These are phyloP conservation scores for Penicillium glabrum DNA, from an alignment of 2,329 filamentous ascomycete genomes.

Conservation along the genomic window DNA sequence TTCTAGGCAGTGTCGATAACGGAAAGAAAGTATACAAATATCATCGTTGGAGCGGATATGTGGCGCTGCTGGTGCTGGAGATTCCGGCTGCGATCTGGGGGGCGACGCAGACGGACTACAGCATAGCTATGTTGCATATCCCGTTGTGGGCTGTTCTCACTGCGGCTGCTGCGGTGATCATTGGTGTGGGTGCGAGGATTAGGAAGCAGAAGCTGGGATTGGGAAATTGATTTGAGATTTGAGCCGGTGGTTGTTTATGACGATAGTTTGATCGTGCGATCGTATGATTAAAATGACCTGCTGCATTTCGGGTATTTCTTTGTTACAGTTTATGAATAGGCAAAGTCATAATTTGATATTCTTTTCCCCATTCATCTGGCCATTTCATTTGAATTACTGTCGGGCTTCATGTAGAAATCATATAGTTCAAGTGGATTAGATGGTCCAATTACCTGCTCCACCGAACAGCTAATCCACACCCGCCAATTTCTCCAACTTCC, in stretches of 20 bases:
- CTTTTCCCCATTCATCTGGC: too few species aligned
- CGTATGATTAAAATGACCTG: too few species aligned
- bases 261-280: too few species aligned
- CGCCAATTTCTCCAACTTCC: conserved; percentile 13
- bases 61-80: conserved; percentile 63
- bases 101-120: conserved; percentile 76
- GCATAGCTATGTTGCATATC: conserved; percentile 65
- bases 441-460: neutral
- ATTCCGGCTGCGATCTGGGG: conserved; percentile 74
- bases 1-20: conserved; percentile 76
- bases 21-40: conserved; percentile 89
- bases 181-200: conserved; percentile 75
- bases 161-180: conserved; percentile 54
- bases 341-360: too few species aligned
- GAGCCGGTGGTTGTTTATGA: neutral
- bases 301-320: too few species aligned
- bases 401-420: too few species aligned
- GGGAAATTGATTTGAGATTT: neutral
- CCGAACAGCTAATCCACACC: neutral
- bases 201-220: conserved; percentile 76
- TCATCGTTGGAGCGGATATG: conserved; percentile 76
- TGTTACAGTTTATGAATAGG: too few species aligned
- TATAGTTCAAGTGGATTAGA: neutral
- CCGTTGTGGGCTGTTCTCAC: conserved; percentile 71
- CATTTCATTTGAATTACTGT: too few species aligned